A percentile compares a stretch with the other conserved stretches of the same genome.
These are phyloP conservation scores for Gaeumannomyces sp. DNA, from an alignment of 2,329 filamentous ascomycete species.

Conservation along the genomic window DNA sequence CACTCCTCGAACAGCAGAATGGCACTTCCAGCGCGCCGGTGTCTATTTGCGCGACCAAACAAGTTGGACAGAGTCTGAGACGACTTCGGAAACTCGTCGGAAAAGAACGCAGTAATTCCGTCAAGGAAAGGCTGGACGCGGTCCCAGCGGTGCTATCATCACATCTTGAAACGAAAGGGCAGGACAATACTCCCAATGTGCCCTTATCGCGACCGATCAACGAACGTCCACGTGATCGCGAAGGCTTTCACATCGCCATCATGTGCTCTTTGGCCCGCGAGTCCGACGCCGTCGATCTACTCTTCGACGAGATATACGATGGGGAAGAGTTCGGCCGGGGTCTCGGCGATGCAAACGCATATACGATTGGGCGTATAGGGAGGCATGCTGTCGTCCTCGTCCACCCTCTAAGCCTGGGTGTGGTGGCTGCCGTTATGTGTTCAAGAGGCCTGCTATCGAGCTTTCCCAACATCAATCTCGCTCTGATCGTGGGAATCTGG, in stretches of 20 bases:
- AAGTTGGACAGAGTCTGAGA: not conserved
- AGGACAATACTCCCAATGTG: no score
- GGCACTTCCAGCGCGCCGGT: not conserved
- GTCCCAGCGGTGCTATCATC: no score
- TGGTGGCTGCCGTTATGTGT: constrained; percentile 19
- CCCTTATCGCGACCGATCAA: no score
- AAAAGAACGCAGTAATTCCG: not conserved
- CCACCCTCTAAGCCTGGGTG: constrained; percentile 24
- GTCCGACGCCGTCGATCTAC: no score
- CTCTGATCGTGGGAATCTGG: constrained; percentile 35
- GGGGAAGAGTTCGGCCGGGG: not conserved
- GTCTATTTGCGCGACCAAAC: not conserved
- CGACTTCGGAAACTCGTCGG: not conserved
- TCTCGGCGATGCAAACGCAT: constrained; percentile 12
- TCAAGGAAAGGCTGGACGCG: no score
- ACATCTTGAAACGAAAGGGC: no score
- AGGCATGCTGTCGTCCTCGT: constrained; percentile 24
- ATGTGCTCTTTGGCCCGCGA: constrained; percentile 2
- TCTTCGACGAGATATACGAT: not conserved
- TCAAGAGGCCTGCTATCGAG: constrained; percentile 25
- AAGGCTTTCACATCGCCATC: not conserved
- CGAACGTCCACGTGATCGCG: no score
- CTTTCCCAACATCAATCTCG: constrained; percentile 27
- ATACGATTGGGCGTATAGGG: constrained; percentile 24
- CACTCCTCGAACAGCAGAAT: not conserved